phyloP scores from a whole-genome alignment of 2,329 filamentous ascomycete species.

The Epichloe hybrida region DNA sequence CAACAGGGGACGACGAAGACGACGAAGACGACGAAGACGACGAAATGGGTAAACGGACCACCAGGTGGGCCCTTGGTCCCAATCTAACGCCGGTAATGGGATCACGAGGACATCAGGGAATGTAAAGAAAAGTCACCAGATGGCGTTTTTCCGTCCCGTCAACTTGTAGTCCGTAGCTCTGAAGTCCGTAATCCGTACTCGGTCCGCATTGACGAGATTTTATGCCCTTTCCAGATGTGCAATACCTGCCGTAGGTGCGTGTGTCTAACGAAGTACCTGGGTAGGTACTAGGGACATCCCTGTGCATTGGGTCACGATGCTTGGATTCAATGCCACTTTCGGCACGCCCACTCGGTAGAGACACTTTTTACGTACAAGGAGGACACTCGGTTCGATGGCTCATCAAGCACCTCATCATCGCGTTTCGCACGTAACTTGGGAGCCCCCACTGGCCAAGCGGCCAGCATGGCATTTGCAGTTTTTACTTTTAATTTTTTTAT shows the following conservation, averaged over 20 bases:
- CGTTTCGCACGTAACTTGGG: constrained; percentile 3
- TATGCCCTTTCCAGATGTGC: too few relatives aligned
- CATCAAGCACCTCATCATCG: constrained; percentile 7
- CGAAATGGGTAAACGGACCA: background rate
- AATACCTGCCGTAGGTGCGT: too few relatives aligned
- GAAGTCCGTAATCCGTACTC: rapidly evolving
- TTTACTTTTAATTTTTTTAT: too few relatives aligned
- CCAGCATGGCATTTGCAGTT: too few relatives aligned
- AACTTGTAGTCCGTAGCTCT: background rate
- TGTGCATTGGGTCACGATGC: constrained; percentile 8
- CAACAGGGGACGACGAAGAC: background rate
- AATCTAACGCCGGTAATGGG: background rate
- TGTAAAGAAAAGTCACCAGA: background rate
- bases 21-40: background rate
- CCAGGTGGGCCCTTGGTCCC: background rate
- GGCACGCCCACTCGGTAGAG: background rate
- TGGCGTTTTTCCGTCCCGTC: background rate
- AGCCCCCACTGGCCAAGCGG: too few relatives aligned
- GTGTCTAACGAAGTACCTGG: background rate
- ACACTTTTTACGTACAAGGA: constrained; percentile 7
- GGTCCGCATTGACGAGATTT: too few relatives aligned
- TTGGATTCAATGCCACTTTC: constrained; percentile 1
- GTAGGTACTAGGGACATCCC: background rate
- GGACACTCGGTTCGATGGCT: background rate
- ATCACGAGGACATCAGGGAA: constrained; percentile 17